Evolutionary conservation across 1,284 basidiomycete genomes (phyloP).

Genomic region (Thelephora terrestris): DNA sequence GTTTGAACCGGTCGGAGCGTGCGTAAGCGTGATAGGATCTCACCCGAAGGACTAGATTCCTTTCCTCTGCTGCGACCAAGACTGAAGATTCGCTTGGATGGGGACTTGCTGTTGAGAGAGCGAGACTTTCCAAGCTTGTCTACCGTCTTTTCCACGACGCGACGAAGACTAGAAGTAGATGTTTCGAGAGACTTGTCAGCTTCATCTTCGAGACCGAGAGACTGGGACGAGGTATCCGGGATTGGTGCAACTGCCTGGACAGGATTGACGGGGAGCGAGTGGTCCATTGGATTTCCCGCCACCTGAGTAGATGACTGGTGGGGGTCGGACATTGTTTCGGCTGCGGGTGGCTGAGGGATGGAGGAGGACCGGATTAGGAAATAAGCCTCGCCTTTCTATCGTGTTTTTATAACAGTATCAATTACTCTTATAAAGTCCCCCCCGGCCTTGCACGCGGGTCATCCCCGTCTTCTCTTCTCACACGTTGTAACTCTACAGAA

Average conservation of each 20-base stretch:
- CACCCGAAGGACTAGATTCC: constrained; percentile 15
- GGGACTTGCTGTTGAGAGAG: constrained; percentile 14
- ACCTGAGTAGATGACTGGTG: not conserved
- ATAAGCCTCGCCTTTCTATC: not conserved
- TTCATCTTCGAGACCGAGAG: constrained; percentile 1
- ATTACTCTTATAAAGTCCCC: not conserved
- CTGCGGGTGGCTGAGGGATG: not conserved
- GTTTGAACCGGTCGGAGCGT: not conserved
- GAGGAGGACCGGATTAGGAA: not conserved
- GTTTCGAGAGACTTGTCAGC: constrained; percentile 3
- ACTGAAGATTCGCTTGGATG: constrained; percentile 44
- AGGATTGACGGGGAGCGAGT: not conserved
- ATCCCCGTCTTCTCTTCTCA: constrained; percentile 14
- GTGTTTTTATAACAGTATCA: not conserved
- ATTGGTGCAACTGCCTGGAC: not conserved
- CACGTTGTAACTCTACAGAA: constrained; percentile 13
- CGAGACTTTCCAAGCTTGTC: constrained; percentile 46
- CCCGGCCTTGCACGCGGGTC: constrained; percentile 4
- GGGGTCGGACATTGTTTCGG: not conserved
- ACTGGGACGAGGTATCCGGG: not conserved
- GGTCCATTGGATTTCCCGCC: not conserved
- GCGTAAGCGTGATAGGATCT: not conserved
- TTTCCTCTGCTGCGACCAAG: constrained; percentile 41
- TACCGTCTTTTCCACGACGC: constrained; percentile 44
- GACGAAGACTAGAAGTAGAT: constrained; percentile 24